phyloP scores from a whole-genome alignment of 2,329 filamentous ascomycete species.

The Fusarium fracticaudum region DNA sequence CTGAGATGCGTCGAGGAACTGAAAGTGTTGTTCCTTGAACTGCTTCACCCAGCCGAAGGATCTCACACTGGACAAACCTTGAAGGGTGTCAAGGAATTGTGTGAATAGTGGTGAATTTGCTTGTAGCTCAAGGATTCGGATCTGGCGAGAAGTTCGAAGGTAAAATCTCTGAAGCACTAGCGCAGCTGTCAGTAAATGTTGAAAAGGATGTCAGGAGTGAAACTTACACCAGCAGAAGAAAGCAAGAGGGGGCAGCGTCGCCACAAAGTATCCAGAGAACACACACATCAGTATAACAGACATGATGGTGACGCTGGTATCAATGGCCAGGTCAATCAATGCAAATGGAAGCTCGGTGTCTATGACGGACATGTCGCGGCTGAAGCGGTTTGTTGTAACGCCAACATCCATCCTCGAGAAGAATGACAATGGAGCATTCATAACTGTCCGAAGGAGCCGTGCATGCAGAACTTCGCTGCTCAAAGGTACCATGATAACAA shows the following conservation, averaged over 20 bases:
- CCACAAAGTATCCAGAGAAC: constrained; percentile 21
- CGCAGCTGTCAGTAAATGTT: not conserved
- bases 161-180: constrained; percentile 13
- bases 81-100: constrained; percentile 42
- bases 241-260: not conserved
- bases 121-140: constrained; percentile 46
- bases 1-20: constrained; percentile 48
- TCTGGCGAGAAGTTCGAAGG: constrained; percentile 46
- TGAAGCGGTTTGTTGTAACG: constrained; percentile 51
- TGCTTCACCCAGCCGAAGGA: constrained; percentile 47
- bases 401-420: constrained; percentile 51
- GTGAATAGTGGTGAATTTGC: constrained; percentile 45
- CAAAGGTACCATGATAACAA: not conserved
- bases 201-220: not conserved
- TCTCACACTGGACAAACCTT: constrained; percentile 45
- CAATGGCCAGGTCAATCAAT: constrained; percentile 37
- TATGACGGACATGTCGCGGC: constrained; percentile 51
- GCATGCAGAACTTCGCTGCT: constrained; percentile 21
- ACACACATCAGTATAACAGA: constrained; percentile 24
- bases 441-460: constrained; percentile 6
- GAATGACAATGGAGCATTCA: constrained; percentile 48
- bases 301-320: not conserved
- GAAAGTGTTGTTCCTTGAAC: constrained; percentile 29
- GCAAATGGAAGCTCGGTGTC: constrained; percentile 47
- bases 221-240: constrained; percentile 17